These are phyloP conservation scores for Mucor mucedo DNA, from an alignment of 371 early-diverging fungal genomes.

Conservation along the genomic window DNA sequence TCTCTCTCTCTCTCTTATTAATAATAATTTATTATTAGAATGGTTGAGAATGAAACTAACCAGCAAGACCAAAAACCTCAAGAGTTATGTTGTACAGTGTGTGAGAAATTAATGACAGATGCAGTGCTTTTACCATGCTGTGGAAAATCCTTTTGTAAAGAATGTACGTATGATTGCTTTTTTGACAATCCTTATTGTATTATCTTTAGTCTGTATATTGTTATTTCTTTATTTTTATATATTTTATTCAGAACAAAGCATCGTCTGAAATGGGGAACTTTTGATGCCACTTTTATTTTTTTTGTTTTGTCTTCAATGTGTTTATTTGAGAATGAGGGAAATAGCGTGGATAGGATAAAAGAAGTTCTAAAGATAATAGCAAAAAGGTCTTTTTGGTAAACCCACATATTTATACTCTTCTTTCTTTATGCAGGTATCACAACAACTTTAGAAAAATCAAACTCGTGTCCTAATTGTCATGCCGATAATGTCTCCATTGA, in stretches of 20 bases:
- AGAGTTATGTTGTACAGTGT: slow-evolving; percentile 77
- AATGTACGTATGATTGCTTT: slow-evolving; percentile 60
- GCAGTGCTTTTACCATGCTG: slow-evolving; percentile 90
- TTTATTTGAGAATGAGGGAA: slow-evolving; percentile 2
- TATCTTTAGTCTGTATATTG: slow-evolving; percentile 16
- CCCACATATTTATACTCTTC: slow-evolving; percentile 10
- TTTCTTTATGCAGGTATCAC: slow-evolving; percentile 37
- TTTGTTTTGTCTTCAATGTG: not conserved
- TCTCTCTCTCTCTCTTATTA: not conserved
- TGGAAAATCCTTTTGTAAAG: slow-evolving; percentile 85
- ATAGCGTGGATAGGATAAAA: not conserved
- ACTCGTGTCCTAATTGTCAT: slow-evolving; percentile 43
- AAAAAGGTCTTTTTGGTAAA: slow-evolving; percentile 6
- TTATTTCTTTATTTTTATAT: slow-evolving; percentile 4
- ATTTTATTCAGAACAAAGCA: slow-evolving; percentile 17
- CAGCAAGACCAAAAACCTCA: slow-evolving; percentile 39
- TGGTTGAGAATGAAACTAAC: slow-evolving; percentile 4
- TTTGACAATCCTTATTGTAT: slow-evolving; percentile 5
- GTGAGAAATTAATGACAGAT: slow-evolving; percentile 76
- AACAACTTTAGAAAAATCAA: slow-evolving; percentile 33
- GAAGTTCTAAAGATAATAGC: slow-evolving; percentile 9
- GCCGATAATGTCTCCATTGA: slow-evolving; percentile 33
- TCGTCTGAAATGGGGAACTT: slow-evolving; percentile 10
- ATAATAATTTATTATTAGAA: not conserved
- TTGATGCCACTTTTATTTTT: slow-evolving; percentile 3